Evolutionary conservation across 257 asterid species (phyloP).

Genomic region (Ilex asprella): DNA sequence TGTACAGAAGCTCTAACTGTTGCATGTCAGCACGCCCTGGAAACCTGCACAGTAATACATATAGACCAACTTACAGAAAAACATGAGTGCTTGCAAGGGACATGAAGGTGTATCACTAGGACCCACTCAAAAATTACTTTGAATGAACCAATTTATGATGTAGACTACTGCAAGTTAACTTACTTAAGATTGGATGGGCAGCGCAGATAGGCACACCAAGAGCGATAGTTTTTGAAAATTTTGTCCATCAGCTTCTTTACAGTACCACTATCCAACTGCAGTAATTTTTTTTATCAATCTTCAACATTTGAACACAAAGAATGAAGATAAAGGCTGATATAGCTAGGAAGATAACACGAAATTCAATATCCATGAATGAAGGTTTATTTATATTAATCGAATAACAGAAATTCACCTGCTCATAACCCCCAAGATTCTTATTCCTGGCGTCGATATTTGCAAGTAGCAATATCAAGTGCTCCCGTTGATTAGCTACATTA

Average conservation of each 20-base stretch:
- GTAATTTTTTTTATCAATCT: slow-evolving; percentile 5
- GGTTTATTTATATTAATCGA: slow-evolving; percentile 5
- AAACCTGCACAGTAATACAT: slow-evolving; percentile 39
- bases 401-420: slow-evolving; percentile 34
- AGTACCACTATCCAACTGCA: slow-evolving; percentile 67
- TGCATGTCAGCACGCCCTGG: slow-evolving; percentile 53
- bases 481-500: slow-evolving; percentile 96
- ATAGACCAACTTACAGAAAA: not conserved
- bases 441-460: slow-evolving; percentile 89
- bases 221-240: slow-evolving; percentile 69
- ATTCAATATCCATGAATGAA: not conserved
- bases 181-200: slow-evolving; percentile 58
- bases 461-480: slow-evolving; percentile 88
- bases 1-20: slow-evolving; percentile 88
- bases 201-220: slow-evolving; percentile 91
- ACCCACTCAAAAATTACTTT: too few relatives aligned
- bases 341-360: not conserved
- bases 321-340: not conserved
- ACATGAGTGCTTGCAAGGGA: not conserved
- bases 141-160: not conserved
- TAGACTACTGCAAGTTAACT: slow-evolving; percentile 26
- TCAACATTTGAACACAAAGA: slow-evolving; percentile 6
- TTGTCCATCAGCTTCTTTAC: slow-evolving; percentile 60
- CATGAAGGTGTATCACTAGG: too few relatives aligned
- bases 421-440: slow-evolving; percentile 46